A percentile compares a stretch with the other conserved stretches of the same genome.
phyloP scores from a whole-genome alignment of 2,329 filamentous ascomycete species.

The Penicillium sp. region DNA sequence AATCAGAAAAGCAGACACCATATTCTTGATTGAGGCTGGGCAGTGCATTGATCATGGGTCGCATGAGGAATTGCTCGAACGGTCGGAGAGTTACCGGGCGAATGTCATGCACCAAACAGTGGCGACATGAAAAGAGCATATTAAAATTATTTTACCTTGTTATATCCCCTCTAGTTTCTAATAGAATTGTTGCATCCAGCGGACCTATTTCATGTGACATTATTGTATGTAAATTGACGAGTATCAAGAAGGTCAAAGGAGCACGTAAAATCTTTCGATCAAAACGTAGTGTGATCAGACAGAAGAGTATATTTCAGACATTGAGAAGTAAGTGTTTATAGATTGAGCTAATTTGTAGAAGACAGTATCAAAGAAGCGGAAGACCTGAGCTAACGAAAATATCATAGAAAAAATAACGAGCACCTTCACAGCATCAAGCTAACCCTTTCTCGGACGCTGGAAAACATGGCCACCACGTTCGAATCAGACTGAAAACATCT shows the following conservation, averaged over 20 bases:
- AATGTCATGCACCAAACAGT: constrained; percentile 46
- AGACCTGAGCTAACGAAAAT: neutral
- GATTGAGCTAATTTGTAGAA: neutral
- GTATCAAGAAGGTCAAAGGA: neutral
- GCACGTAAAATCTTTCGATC: too few relatives aligned
- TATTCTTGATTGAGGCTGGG: constrained; percentile 75
- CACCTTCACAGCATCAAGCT: constrained; percentile 2
- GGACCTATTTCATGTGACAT: neutral
- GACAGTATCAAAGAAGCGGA: neutral
- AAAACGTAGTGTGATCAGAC: too few relatives aligned
- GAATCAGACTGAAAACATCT: constrained; percentile 7
- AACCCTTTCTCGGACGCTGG: neutral
- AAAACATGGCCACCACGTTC: neutral
- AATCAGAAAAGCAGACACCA: constrained; percentile 72
- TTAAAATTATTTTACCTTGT: neutral
- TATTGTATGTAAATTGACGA: neutral
- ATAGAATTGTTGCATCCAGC: neutral
- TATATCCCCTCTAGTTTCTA: constrained; percentile 1
- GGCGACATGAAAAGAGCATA: constrained; percentile 23
- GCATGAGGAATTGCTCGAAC: constrained; percentile 61
- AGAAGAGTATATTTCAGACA: neutral
- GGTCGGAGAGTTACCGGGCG: constrained; percentile 46
- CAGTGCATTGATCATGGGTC: constrained; percentile 65
- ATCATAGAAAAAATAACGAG: neutral
- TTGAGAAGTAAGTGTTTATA: neutral